phyloP scores from a whole-genome alignment of 306 rosid genomes.

The Bauhinia variegata region DNA sequence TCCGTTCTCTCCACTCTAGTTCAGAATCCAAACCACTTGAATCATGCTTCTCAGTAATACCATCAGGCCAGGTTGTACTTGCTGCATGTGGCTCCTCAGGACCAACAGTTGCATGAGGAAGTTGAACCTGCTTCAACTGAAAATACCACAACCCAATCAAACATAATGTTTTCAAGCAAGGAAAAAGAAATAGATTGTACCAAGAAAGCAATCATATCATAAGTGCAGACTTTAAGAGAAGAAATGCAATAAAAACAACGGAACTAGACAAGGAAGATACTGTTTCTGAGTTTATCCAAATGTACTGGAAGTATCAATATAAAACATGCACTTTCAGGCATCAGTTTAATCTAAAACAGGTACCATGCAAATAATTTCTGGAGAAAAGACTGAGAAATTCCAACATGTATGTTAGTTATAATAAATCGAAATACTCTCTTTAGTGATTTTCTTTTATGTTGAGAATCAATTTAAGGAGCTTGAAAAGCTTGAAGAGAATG shows the following conservation, averaged over 20 bases:
- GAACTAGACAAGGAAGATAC: conserved; percentile 6
- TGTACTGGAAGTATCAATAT: conserved; percentile 20
- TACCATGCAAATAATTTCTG: not conserved
- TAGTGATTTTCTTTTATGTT: not conserved
- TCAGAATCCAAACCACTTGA: conserved; percentile 55
- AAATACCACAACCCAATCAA: conserved; percentile 33
- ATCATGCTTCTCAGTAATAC: conserved; percentile 73
- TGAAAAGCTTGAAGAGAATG: not conserved
- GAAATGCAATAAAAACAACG: not conserved
- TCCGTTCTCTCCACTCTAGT: conserved; percentile 31
- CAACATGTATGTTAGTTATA: not conserved
- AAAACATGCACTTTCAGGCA: conserved; percentile 21
- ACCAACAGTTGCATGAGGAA: conserved; percentile 76
- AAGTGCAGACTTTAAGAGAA: conserved; percentile 18
- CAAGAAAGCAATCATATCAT: conserved; percentile 15
- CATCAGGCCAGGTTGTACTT: conserved; percentile 81
- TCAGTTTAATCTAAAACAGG: conserved; percentile 8
- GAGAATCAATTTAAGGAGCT: not conserved
- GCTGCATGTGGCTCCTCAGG: conserved; percentile 99
- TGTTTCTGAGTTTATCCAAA: conserved; percentile 21
- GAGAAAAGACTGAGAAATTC: conserved; percentile 7
- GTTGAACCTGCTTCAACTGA: conserved; percentile 48
- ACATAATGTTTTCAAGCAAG: not conserved
- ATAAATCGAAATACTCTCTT: not conserved
- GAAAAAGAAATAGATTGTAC: not conserved